Evolutionary conservation across 352 stramenopile species (phyloP), one percentile per base, ranked within the genome.

Genomic region (Phytopythium aichiense): DNA sequence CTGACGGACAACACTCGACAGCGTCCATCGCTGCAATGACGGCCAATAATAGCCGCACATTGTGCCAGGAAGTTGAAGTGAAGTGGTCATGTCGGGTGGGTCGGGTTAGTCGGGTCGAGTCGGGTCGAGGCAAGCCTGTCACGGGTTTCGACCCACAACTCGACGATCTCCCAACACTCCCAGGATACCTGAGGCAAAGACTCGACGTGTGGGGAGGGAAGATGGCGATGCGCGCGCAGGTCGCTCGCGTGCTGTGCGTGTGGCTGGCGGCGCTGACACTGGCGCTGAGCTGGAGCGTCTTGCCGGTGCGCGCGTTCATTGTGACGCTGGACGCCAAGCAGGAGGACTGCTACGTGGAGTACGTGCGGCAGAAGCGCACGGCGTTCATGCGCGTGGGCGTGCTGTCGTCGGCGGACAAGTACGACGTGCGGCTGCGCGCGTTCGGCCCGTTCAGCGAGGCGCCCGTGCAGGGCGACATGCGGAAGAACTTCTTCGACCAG

Each of bases 281-380:
- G 50, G 58, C 35, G 25, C 63, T 68, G 35, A 50, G 38, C 54
- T 49, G 33, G 35, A 5, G 22, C 33, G 56, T 68, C 28, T 51
- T 61, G 12, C 72, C 74, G 6, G 54, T 73, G 8, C 51, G 58
- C 2, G 77, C 71, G 0, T 77, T 94, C 56, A 88, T 92, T 23
- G 63, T 91, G 12, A 69, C 81, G 54, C 65, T 92, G 38, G 68
- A 77, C 20, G 77, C 65, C 7, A 57, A 65, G 35, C 72, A 73
- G 53, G 73, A 88, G 63, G 78, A 92, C 68, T 94, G 85, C 56
- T 94, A 89, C 69, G 88, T 84, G 52, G 85, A 94, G 69, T 92
- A 94, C 58, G 84, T 94, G 60, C 82, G 83, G 61, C 89, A 79
- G 55, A 92, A 92, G 70, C 81, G 85, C 64, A 94, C 83, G 58